These are phyloP conservation scores for Meripilus lineatus DNA, from an alignment of 1,284 basidiomycete species.

Conservation along the genomic window DNA sequence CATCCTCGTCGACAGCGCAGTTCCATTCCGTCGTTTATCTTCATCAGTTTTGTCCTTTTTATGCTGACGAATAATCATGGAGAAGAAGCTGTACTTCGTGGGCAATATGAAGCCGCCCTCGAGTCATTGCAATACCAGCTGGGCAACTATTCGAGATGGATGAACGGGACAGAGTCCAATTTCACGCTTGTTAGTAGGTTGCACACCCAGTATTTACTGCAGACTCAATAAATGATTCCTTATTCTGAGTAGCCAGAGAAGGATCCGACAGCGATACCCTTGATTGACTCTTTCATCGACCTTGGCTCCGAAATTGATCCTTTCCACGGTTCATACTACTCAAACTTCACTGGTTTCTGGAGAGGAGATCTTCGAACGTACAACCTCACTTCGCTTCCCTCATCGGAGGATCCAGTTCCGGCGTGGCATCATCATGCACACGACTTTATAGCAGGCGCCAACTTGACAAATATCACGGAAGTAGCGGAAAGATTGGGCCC, in stretches of 20 bases:
- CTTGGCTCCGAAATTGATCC: slow-evolving; percentile 44
- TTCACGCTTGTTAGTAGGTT: slow-evolving; percentile 58
- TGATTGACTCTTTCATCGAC: slow-evolving; percentile 48
- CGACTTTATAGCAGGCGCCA: slow-evolving; percentile 41
- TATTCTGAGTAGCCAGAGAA: slow-evolving; percentile 40
- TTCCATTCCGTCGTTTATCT: slow-evolving; percentile 67
- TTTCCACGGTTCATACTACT: slow-evolving; percentile 53
- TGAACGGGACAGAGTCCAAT: slow-evolving; percentile 61
- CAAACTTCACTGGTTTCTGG: slow-evolving; percentile 73
- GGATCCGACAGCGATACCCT: slow-evolving; percentile 38
- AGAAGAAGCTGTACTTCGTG: slow-evolving; percentile 57
- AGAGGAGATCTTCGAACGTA: slow-evolving; percentile 55
- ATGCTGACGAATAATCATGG: slow-evolving; percentile 64
- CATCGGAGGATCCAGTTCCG: slow-evolving; percentile 15
- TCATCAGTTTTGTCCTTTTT: slow-evolving; percentile 69
- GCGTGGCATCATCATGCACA: slow-evolving; percentile 49
- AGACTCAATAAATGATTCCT: not conserved
- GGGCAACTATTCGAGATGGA: slow-evolving; percentile 70
- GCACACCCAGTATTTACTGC: slow-evolving; percentile 8
- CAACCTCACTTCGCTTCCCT: slow-evolving; percentile 52
- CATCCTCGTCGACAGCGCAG: slow-evolving; percentile 37
- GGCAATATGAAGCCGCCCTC: slow-evolving; percentile 61
- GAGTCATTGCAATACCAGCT: slow-evolving; percentile 51
- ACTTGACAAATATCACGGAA: slow-evolving; percentile 43
- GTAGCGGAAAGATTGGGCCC: slow-evolving; percentile 38